Base-by-base conservation (phyloP, 2,329 filamentous ascomycete genomes). In the Chaetoscypha palmicola region DNA sequence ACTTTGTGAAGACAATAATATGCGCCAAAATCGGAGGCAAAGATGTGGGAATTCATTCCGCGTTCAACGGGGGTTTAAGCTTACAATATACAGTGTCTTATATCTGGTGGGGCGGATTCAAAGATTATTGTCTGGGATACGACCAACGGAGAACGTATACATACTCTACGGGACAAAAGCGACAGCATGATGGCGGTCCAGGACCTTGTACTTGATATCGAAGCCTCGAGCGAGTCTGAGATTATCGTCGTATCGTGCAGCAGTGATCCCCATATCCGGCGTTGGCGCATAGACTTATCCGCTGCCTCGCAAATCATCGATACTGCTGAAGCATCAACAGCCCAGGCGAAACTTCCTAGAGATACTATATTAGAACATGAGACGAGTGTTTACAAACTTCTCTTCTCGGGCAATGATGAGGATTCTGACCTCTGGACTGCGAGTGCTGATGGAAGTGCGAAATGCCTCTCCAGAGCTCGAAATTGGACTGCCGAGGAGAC, bases 1-100 rank as follows among this genome's bases (percentile, higher is more conserved):
- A 98, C 66, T 98, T 98, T 60, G 85, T 98, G 57, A 96, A 96
- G 66, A 73, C 84, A 3, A 68, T 97, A 2, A 66, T 84, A 11
- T 79, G 75, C 54, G 70, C 76, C 10, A 74, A 67, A 19, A 58
- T 94, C 4, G 68, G 71, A 12, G 79, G 74, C 21, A 77, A 74
- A 47, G 71, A 86, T 46, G 59, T 75, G 52, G 53, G 60, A 43
- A 19, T 40, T 28, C 31, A 2, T 28, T 35, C 48, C n/a, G 34
- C 37, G 3, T 26, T 41, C 5, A 42, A 46, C 28, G 26, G 31
- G 22, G 33, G 34, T 31, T 38, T 43, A 31, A 44, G 32, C 32
- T 54, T 12, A 46, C 37, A 17, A 30, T 37, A 22, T 41, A n/a
- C 39, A 63, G 58, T 44, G 60, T 31, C 71, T 92, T 28, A 73